Base-by-base conservation (phyloP, 1,284 basidiomycete genomes). In the Moniliophthora roreri region DNA sequence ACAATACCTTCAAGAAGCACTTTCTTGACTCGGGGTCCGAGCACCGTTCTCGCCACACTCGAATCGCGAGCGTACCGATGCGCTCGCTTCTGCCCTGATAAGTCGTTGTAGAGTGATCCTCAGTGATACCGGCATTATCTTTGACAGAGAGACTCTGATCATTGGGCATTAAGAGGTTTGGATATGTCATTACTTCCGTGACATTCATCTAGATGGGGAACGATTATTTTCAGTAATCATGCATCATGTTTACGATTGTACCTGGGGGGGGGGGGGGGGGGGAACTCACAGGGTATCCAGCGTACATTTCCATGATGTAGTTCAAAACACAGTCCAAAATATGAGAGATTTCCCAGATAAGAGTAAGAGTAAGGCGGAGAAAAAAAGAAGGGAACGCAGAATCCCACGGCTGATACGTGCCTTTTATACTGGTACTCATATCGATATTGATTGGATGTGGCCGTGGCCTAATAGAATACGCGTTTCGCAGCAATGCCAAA, bases 41-140 rank as follows among this genome's bases (percentile, higher is more conserved):
- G 38, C 39, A 35, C 15, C 18, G 23, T 11, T 26, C 51, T 36
- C 54, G 38, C 51, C 51, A 56, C 6, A 56, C 47, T 48, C 45
- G 52, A 5, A 56, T 15, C 13, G 44, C 26, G 2, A 46, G 6
- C 21, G 13, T 15, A 16, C 24, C 26, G 15, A 16, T 6, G 11
- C 24, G 24, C 26, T 28, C 28, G 44, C 28, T 32, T 28, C 28
- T 7, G 6, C 24, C 44, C n/a, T 15, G 11, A 26, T 46, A 46
- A 10, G 44, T 46, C 23, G 44, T 46, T 13, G 44, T 46, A 32
- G n/a, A 46, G 2, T 28, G 44, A 18, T 46, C 44, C 15, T 10
- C 44, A n/a, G 44, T 9, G 15, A 46, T 21, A 46, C 24, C 21
- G 16, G 24, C 26, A 26, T 15, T 46, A 13, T 32, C 7, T 26